Evolutionary conservation across 148 eudicot species (phyloP), one percentile per base, ranked within the genome.

Genomic region (Camellia sinensis): DNA sequence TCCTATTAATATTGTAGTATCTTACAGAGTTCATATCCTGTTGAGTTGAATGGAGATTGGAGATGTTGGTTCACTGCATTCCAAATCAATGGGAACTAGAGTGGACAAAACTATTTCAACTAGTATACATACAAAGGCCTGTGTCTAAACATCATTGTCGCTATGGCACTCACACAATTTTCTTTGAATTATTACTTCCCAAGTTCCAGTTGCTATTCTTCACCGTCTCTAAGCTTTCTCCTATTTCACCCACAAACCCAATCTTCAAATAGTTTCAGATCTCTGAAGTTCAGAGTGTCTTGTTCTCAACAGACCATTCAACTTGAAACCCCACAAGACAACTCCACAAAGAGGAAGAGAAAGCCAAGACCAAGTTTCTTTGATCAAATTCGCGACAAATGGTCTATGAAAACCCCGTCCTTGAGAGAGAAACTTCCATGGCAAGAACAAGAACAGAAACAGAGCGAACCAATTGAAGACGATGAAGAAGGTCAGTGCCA

Each of bases 281-380:
- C 84, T 83, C 80, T 78, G 41, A 85, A 80, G 13, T 87, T 89
- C 81, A 86, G 54, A 68, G 83, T 84, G 18, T 71, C 19, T 52
- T 86, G 82, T 62, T 89, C 90, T 50, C 82, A 80, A 22, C 83
- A 78, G 74, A 79, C 82, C 46, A 67, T 82, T 71, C 87, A 85
- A 77, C 65, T 88, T 5, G 83, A 86, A 22, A 79, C 78, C 45
- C 79, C 77, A 66, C 77, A 80, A 40, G 11, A 14, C 71, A 76
- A 29, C 72, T 56, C 67, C 76, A 70, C 67, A 21, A 89, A 89
- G 85, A 91, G 86, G 77, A 87, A 89, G 67, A 82, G 97, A 63
- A 93, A 92, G 67, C 97, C 93, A 14, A 94, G 73, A 73, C 98
- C 98, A 14, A 96, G 95, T 70, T 96, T 96, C 79, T 62, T 89